Conservation (phyloP, 768 basidiomycete species). For the Mycena polygramma region DNA sequence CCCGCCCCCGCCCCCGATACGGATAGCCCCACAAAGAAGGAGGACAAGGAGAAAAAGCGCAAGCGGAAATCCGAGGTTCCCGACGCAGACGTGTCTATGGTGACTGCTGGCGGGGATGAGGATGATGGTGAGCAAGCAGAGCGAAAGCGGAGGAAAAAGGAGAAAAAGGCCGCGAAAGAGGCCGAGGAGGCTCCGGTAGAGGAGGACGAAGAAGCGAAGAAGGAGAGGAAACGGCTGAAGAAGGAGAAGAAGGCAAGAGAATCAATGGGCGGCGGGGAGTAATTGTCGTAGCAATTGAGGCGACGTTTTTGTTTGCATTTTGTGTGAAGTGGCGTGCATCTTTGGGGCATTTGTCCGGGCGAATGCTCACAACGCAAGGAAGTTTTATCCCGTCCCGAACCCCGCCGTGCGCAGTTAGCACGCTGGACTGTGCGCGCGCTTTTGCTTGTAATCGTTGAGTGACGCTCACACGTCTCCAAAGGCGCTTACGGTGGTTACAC, state of each 20-base stretch:
- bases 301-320: background rate
- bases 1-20: constrained; percentile 41
- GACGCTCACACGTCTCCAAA: too few species aligned
- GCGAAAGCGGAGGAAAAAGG: constrained; percentile 72
- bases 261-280: constrained; percentile 54
- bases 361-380: too few species aligned
- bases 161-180: constrained; percentile 68
- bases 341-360: too few species aligned
- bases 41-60: constrained; percentile 86
- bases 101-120: constrained; percentile 51
- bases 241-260: constrained; percentile 75
- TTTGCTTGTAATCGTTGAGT: too few species aligned
- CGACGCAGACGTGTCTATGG: constrained; percentile 60
- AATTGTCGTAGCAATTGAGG: constrained; percentile 6
- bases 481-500: too few species aligned
- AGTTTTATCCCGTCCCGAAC: too few species aligned
- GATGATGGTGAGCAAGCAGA: constrained; percentile 62
- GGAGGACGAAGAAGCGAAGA: constrained; percentile 71
- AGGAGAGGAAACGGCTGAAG: constrained; percentile 74
- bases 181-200: constrained; percentile 49
- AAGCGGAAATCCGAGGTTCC: constrained; percentile 80
- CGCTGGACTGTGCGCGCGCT: too few species aligned
- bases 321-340: background rate
- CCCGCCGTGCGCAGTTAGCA: too few species aligned
- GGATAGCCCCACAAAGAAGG: constrained; percentile 54